These are phyloP conservation scores for Rubroboletus satanas DNA, from an alignment of 768 basidiomycete genomes.

Conservation along the genomic window DNA sequence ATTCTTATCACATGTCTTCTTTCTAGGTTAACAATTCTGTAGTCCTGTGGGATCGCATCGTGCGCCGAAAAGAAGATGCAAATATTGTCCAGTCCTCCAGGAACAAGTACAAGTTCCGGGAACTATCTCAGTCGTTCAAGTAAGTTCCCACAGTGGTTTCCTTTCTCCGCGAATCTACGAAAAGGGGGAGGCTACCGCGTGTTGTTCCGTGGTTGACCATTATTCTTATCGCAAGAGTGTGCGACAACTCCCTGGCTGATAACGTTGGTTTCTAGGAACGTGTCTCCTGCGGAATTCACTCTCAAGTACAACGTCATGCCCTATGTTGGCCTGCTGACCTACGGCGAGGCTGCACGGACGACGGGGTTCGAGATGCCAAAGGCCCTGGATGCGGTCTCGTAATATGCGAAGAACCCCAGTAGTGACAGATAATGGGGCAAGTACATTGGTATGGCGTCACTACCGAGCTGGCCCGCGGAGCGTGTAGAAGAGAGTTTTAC, in stretches of 20 bases:
- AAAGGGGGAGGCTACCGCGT: conserved; percentile 16
- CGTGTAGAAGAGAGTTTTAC: conserved; percentile 11
- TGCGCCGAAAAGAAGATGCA: conserved; percentile 76
- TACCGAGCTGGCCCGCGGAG: conserved; percentile 16
- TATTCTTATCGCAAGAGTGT: conserved; percentile 10
- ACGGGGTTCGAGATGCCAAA: conserved; percentile 35
- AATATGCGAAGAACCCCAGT: background rate
- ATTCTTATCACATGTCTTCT: conserved; percentile 11
- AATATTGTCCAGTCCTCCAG: conserved; percentile 46
- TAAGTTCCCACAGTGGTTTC: conserved; percentile 36
- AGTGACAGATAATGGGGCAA: background rate
- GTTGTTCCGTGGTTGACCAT: conserved; percentile 15
- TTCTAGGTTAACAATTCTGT: conserved; percentile 67
- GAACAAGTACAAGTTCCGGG: conserved; percentile 84
- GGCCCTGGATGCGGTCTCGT: conserved; percentile 31
- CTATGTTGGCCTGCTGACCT: conserved; percentile 74
- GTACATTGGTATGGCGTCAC: conserved; percentile 14
- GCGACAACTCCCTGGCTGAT: conserved; percentile 14
- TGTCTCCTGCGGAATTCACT: conserved; percentile 60
- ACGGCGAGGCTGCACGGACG: conserved; percentile 65
- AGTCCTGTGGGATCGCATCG: conserved; percentile 90
- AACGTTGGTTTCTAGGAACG: conserved; percentile 45
- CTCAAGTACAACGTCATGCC: conserved; percentile 92
- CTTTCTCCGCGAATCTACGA: background rate
- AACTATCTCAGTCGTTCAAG: conserved; percentile 71